Conservation (phyloP, 345 rosid genomes). For the Triadica sebifera region DNA sequence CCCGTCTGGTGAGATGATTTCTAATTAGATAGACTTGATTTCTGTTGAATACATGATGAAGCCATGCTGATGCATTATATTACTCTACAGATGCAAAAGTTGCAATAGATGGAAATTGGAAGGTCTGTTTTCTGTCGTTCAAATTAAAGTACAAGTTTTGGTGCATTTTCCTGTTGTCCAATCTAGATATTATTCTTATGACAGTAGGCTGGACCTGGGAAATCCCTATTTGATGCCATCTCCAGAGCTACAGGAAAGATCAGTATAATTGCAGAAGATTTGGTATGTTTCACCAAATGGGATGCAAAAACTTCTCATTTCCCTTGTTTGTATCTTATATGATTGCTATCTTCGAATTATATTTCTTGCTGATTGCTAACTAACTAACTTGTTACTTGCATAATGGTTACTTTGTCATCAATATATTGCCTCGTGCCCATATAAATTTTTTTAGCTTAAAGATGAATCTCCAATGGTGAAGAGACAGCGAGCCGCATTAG, state of each 20-base stretch:
- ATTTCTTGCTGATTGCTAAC: not conserved
- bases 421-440: not conserved
- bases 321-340: not conserved
- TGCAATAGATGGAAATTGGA: slow-evolving; percentile 83
- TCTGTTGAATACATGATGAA: slow-evolving; percentile 9
- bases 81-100: slow-evolving; percentile 72
- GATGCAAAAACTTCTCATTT: slow-evolving; percentile 7
- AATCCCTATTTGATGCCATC: slow-evolving; percentile 78
- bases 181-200: slow-evolving; percentile 36
- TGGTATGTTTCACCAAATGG: slow-evolving; percentile 53
- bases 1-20: slow-evolving; percentile 63
- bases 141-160: slow-evolving; percentile 16
- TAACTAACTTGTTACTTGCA: not conserved
- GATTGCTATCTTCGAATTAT: not conserved
- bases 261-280: slow-evolving; percentile 85
- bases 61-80: slow-evolving; percentile 17
- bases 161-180: slow-evolving; percentile 19
- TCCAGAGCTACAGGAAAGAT: slow-evolving; percentile 62
- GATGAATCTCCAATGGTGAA: not conserved
- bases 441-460: not conserved
- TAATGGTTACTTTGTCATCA: not conserved
- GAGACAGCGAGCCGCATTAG: not conserved
- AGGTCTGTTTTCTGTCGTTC: slow-evolving; percentile 44
- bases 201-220: slow-evolving; percentile 94
- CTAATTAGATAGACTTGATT: slow-evolving; percentile 8